These are phyloP conservation scores for Globisporangium abappressorium DNA, from an alignment of 352 stramenopile species.

Conservation along the genomic window DNA sequence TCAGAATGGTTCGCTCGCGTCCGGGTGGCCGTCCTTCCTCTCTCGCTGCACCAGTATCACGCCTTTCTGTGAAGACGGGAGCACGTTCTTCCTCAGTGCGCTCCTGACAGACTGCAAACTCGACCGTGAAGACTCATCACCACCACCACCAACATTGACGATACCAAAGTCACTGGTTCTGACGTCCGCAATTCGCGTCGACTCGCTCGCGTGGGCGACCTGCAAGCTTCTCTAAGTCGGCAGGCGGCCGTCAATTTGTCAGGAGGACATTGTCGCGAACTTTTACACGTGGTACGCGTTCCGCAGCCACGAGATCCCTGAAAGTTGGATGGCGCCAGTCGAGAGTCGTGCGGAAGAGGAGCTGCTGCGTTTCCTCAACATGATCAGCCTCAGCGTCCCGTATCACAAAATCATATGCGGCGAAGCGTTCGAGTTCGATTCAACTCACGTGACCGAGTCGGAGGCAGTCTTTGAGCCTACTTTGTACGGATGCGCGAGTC, in stretches of 20 bases:
- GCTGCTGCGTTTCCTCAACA: constrained; percentile 20
- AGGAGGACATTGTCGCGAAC: constrained; percentile 18
- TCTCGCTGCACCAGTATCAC: constrained; percentile 29
- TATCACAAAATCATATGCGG: constrained; percentile 18
- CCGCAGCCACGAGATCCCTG: neutral
- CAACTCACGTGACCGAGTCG: neutral
- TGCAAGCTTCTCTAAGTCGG: constrained; percentile 14
- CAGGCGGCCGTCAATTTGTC: constrained; percentile 13
- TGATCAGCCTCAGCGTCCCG: constrained; percentile 23
- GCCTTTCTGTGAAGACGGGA: constrained; percentile 18
- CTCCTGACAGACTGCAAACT: constrained; percentile 29
- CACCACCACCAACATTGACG: neutral
- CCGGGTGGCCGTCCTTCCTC: constrained; percentile 37
- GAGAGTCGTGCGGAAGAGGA: constrained; percentile 15
- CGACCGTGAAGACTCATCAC: neutral
- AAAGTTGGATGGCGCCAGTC: neutral
- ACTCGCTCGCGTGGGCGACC: constrained; percentile 16
- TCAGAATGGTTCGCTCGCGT: constrained; percentile 14
- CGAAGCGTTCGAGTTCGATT: constrained; percentile 20
- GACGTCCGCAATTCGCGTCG: constrained; percentile 1
- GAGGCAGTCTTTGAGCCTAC: constrained; percentile 12
- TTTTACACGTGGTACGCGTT: constrained; percentile 22
- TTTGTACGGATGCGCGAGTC: constrained; percentile 25
- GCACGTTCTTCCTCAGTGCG: constrained; percentile 30
- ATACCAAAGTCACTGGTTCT: neutral